phyloP scores from a whole-genome alignment of 805 yeast genomes.

The Cyberlindnera japonica region DNA sequence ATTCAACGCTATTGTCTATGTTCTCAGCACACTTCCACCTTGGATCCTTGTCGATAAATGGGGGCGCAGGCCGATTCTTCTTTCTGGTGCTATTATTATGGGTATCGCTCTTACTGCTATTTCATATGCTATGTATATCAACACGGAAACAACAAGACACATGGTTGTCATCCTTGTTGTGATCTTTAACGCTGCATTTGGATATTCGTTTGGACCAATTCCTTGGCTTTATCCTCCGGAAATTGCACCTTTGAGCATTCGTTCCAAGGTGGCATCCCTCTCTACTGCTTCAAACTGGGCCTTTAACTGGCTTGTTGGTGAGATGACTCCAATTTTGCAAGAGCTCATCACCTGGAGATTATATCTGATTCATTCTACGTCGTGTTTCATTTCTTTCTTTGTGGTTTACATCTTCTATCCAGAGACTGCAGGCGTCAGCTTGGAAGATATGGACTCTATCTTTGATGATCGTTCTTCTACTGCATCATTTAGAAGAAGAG shows the following conservation, averaged over 20 bases:
- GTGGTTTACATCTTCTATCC: slow-evolving; percentile 76
- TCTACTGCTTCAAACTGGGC: slow-evolving; percentile 94
- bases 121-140: slow-evolving; percentile 54
- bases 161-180: slow-evolving; percentile 75
- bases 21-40: slow-evolving; percentile 73
- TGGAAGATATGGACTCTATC: slow-evolving; percentile 89
- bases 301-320: slow-evolving; percentile 89
- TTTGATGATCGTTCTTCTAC: slow-evolving; percentile 64
- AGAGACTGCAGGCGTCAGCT: slow-evolving; percentile 82
- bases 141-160: slow-evolving; percentile 53
- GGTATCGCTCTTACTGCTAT: slow-evolving; percentile 63
- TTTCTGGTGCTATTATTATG: slow-evolving; percentile 80
- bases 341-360: slow-evolving; percentile 75
- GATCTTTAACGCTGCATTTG: slow-evolving; percentile 79
- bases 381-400: slow-evolving; percentile 69
- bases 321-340: slow-evolving; percentile 81
- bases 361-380: slow-evolving; percentile 75
- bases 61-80: slow-evolving; percentile 85
- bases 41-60: slow-evolving; percentile 88
- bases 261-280: slow-evolving; percentile 87
- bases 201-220: slow-evolving; percentile 91
- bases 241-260: slow-evolving; percentile 75
- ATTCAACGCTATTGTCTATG: slow-evolving; percentile 58
- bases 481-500: slow-evolving; percentile 26
- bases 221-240: slow-evolving; percentile 90